Evolutionary conservation across 2,329 filamentous ascomycete genomes (phyloP).

Genomic region (Penicillium psychrosexuale): DNA sequence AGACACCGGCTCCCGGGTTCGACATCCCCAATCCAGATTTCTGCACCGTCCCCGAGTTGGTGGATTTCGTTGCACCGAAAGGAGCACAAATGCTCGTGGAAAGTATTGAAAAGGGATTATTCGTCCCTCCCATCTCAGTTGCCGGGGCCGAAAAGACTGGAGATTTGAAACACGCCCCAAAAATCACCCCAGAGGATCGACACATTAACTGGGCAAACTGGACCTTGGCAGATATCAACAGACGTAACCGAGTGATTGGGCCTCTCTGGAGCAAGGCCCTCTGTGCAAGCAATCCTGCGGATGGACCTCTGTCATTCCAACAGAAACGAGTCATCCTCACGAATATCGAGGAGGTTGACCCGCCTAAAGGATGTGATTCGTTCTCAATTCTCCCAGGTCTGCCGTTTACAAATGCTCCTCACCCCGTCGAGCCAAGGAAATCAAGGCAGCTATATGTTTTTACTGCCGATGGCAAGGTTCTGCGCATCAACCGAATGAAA

Average conservation of each 20-base stretch:
- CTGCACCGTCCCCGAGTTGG: slow-evolving; percentile 51
- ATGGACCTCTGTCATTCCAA: slow-evolving; percentile 20
- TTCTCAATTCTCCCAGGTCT: slow-evolving; percentile 36
- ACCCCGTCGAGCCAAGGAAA: slow-evolving; percentile 26
- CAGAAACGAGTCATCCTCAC: slow-evolving; percentile 39
- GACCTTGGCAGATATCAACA: slow-evolving; percentile 53
- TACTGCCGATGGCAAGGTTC: slow-evolving; percentile 35
- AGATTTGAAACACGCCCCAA: slow-evolving; percentile 60
- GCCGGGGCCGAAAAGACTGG: slow-evolving; percentile 25
- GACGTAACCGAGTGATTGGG: slow-evolving; percentile 60
- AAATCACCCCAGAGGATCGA: slow-evolving; percentile 64
- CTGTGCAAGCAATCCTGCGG: slow-evolving; percentile 19
- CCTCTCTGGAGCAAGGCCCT: slow-evolving; percentile 60
- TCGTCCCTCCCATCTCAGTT: slow-evolving; percentile 59
- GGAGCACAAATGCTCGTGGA: slow-evolving; percentile 70
- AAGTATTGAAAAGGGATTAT: slow-evolving; percentile 60
- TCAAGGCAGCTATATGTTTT: slow-evolving; percentile 36
- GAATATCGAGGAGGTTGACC: slow-evolving; percentile 33
- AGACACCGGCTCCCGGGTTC: slow-evolving; percentile 59
- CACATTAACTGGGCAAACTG: slow-evolving; percentile 60
- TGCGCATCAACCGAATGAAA: slow-evolving; percentile 40
- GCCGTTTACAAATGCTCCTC: slow-evolving; percentile 34
- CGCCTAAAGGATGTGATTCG: slow-evolving; percentile 23
- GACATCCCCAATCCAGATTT: slow-evolving; percentile 48
- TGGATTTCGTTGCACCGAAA: slow-evolving; percentile 56